These are phyloP conservation scores for Phialophora macrospora DNA, from an alignment of 2,329 filamentous ascomycete genomes.

Conservation along the genomic window DNA sequence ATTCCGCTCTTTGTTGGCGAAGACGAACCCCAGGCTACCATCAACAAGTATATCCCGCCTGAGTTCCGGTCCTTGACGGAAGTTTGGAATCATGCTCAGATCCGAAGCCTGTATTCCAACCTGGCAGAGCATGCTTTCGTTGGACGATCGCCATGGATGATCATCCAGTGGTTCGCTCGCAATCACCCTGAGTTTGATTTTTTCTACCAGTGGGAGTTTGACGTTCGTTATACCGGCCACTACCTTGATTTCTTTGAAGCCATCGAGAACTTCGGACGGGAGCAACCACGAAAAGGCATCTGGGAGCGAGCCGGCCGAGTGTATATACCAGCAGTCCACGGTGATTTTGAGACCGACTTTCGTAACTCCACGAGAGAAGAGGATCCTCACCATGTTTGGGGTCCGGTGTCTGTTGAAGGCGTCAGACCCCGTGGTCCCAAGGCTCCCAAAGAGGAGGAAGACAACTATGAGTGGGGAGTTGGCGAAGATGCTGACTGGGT, in stretches of 20 bases:
- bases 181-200: conserved; percentile 80
- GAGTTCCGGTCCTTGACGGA: conserved; percentile 74
- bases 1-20: conserved; percentile 74
- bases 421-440: conserved; percentile 65
- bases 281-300: conserved; percentile 62
- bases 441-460: conserved; percentile 63
- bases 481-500: conserved; percentile 76
- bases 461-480: conserved; percentile 75
- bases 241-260: conserved; percentile 79
- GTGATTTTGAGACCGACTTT: conserved; percentile 49
- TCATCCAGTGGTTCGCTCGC: conserved; percentile 74
- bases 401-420: conserved; percentile 63
- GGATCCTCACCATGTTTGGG: conserved; percentile 62
- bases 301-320: conserved; percentile 64
- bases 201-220: conserved; percentile 88
- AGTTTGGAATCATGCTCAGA: conserved; percentile 64
- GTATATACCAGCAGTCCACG: conserved; percentile 60
- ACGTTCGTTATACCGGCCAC: conserved; percentile 77
- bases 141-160: conserved; percentile 64
- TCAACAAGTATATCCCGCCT: conserved; percentile 64
- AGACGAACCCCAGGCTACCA: conserved; percentile 64
- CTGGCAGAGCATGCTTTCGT: conserved; percentile 40
- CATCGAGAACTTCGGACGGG: conserved; percentile 59
- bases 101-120: conserved; percentile 39
- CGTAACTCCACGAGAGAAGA: conserved; percentile 34